Evolutionary conservation across 352 stramenopile genomes (phyloP).

Genomic region (Thraustochytrium striatum): DNA sequence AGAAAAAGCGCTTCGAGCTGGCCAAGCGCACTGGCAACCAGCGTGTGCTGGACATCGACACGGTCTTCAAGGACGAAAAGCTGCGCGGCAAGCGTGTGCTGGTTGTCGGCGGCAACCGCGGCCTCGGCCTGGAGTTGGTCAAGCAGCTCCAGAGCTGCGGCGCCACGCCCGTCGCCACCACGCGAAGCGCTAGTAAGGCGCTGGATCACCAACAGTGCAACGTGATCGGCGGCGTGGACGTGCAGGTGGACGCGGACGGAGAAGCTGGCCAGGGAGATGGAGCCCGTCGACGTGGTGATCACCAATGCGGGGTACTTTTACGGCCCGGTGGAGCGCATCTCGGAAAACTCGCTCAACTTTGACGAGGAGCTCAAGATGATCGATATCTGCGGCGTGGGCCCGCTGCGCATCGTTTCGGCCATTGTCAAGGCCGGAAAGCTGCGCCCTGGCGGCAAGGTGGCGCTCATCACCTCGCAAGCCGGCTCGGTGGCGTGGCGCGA

Average conservation of each 20-base stretch:
- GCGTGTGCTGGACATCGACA: constrained; percentile 64
- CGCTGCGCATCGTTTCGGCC: constrained; percentile 59
- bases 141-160: constrained; percentile 54
- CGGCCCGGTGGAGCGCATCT: constrained; percentile 59
- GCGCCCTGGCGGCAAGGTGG: constrained; percentile 58
- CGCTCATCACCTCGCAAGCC: constrained; percentile 69
- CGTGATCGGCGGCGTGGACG: constrained; percentile 62
- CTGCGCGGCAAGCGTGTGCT: constrained; percentile 62
- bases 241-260: constrained; percentile 58
- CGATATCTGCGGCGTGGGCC: constrained; percentile 66
- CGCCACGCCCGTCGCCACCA: constrained; percentile 37
- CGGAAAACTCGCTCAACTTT: constrained; percentile 62
- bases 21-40: constrained; percentile 60
- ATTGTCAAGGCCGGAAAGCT: constrained; percentile 54
- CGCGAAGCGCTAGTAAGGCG: constrained; percentile 49
- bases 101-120: constrained; percentile 66
- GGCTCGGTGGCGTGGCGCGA: constrained; percentile 65
- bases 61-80: constrained; percentile 59
- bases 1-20: constrained; percentile 31
- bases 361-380: constrained; percentile 71
- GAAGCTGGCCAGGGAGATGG: constrained; percentile 56
- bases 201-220: constrained; percentile 52
- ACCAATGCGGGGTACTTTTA: constrained; percentile 77
- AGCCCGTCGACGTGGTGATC: constrained; percentile 65
- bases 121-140: constrained; percentile 63